Conservation (phyloP, 306 rosid genomes). For the Hippophae gyantsensis region DNA sequence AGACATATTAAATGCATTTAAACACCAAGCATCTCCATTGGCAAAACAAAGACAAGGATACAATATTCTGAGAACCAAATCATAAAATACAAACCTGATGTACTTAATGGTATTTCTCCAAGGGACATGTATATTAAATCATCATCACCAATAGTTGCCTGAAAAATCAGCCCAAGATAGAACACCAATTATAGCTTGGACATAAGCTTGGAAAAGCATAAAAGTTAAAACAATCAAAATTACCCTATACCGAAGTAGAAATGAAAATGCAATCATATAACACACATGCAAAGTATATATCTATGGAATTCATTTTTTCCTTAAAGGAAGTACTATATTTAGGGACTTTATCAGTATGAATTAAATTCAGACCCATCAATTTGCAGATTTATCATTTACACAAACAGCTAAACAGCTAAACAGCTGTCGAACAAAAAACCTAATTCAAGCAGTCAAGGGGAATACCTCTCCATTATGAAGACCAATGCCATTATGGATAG, state of each 20-base stretch:
- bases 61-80: constrained; percentile 31
- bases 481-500: constrained; percentile 61
- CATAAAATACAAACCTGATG: constrained; percentile 42
- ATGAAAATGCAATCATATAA: constrained; percentile 2
- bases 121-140: constrained; percentile 96
- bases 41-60: constrained; percentile 15
- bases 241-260: background rate
- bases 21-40: constrained; percentile 22
- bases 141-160: constrained; percentile 81
- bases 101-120: constrained; percentile 93
- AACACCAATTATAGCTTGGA: background rate
- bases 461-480: constrained; percentile 72
- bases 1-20: background rate
- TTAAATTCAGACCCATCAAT: constrained; percentile 8
- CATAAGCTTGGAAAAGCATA: background rate
- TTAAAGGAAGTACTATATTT: no score
- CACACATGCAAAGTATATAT: background rate
- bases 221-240: background rate
- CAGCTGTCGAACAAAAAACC: constrained; percentile 4
- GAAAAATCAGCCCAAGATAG: constrained; percentile 33
- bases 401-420: constrained; percentile 6
- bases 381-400: constrained; percentile 5
- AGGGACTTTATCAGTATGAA: background rate
- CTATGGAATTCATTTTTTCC: no score
- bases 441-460: constrained; percentile 20